These are phyloP conservation scores for Talaromyces sp. DNA, from an alignment of 2,329 filamentous ascomycete species.

Conservation along the genomic window DNA sequence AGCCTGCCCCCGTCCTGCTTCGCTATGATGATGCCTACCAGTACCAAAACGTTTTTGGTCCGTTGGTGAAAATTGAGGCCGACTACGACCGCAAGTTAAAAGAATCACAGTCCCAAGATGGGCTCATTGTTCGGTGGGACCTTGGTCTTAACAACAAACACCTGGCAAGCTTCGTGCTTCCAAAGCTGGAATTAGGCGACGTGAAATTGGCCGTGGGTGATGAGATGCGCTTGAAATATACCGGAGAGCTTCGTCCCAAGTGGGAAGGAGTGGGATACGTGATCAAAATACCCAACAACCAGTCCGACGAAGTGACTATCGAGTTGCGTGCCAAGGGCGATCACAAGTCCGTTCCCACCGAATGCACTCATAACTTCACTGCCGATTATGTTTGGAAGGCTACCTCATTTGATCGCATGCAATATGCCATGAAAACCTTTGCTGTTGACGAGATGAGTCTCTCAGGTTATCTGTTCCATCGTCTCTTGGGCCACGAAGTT, in stretches of 20 bases:
- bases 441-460: conserved; percentile 97
- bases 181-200: conserved; percentile 95
- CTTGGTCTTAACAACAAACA: conserved; percentile 96
- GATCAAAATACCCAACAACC: conserved; percentile 98
- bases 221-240: conserved; percentile 97
- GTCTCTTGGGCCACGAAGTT: conserved; percentile 90
- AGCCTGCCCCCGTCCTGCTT: conserved; percentile 84
- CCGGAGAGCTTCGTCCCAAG: conserved; percentile 80
- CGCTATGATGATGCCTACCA: conserved; percentile 97
- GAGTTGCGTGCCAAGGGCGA: conserved; percentile 92
- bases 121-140: conserved; percentile 91
- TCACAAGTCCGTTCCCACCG: conserved; percentile 91
- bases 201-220: conserved; percentile 97
- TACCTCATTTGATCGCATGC: conserved; percentile 98
- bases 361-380: conserved; percentile 96
- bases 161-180: conserved; percentile 87
- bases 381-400: conserved; percentile 99
- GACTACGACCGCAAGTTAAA: conserved; percentile 99
- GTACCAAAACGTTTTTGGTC: conserved; percentile 98
- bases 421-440: conserved; percentile 98
- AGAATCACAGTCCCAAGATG: conserved; percentile 95
- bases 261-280: conserved; percentile 99
- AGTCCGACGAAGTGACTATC: conserved; percentile 94
- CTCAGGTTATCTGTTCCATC: conserved; percentile 97
- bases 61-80: conserved; percentile 96